Evolutionary conservation across 805 yeast genomes (phyloP).

Genomic region (Candida hungchunana): DNA sequence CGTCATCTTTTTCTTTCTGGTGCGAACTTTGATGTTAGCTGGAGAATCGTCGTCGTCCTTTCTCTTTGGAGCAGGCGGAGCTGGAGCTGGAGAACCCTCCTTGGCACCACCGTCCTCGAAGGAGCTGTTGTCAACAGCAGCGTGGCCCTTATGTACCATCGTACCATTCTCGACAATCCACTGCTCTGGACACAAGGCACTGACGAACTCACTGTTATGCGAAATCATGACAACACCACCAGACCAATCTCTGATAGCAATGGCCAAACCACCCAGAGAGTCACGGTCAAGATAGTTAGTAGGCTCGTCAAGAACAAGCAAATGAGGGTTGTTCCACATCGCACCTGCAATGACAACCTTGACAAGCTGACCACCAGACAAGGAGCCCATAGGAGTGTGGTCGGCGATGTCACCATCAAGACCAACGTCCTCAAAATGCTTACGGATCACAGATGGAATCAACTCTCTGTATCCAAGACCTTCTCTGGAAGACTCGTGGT

Average conservation of each 20-base stretch:
- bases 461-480: constrained; percentile 97
- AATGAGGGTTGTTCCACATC: constrained; percentile 99
- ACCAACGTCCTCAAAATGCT: constrained; percentile 97
- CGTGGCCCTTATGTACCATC: constrained; percentile 78
- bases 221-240: constrained; percentile 99
- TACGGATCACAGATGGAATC: constrained; percentile 85
- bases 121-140: constrained; percentile 67
- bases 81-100: constrained; percentile 44
- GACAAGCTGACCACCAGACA: constrained; percentile 97
- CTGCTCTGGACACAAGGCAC: constrained; percentile 97
- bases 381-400: constrained; percentile 93
- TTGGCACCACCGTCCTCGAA: constrained; percentile 75
- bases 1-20: constrained; percentile 94
- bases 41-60: constrained; percentile 82
- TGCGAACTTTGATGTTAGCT: constrained; percentile 89
- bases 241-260: constrained; percentile 96
- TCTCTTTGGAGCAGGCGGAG: constrained; percentile 39
- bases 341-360: constrained; percentile 99
- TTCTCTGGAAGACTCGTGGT: constrained; percentile 98
- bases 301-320: constrained; percentile 95
- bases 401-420: constrained; percentile 97
- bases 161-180: constrained; percentile 95
- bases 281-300: constrained; percentile 98
- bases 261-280: constrained; percentile 94
- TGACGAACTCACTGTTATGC: constrained; percentile 94